These are phyloP conservation scores for Diversispora eburnea DNA, from an alignment of 192 early-diverging fungal species.

Conservation along the genomic window DNA sequence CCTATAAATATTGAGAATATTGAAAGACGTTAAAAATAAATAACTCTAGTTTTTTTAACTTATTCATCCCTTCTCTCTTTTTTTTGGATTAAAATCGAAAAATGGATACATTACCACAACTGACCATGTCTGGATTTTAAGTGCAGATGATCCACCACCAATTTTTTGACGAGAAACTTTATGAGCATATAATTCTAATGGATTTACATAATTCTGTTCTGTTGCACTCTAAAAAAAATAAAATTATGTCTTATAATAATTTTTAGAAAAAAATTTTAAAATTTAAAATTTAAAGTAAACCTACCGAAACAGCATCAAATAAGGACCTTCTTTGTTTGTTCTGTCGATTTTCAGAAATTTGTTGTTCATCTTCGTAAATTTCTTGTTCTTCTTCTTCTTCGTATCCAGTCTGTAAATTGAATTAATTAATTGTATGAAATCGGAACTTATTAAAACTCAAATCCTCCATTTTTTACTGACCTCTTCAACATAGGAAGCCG, in stretches of 20 bases:
- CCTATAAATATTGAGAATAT: slow-evolving; percentile 28
- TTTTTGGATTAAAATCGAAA: neutral
- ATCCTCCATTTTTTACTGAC: neutral
- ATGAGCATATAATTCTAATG: slow-evolving; percentile 33
- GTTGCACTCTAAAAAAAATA: neutral
- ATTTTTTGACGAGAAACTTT: slow-evolving; percentile 15
- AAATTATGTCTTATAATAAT: neutral
- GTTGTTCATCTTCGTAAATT: slow-evolving; percentile 29
- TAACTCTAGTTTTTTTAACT: no score
- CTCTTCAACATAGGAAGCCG: slow-evolving; percentile 80
- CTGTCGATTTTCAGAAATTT: neutral
- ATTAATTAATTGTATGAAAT: neutral
- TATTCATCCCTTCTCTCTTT: no score
- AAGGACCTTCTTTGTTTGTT: slow-evolving; percentile 12
- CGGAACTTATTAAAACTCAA: neutral
- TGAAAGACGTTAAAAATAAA: no score
- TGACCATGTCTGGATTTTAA: slow-evolving; percentile 49
- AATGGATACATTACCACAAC: slow-evolving; percentile 36
- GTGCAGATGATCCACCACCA: slow-evolving; percentile 5
- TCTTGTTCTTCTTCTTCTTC: slow-evolving; percentile 32
- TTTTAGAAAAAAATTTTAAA: neutral
- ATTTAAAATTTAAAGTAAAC: slow-evolving; percentile 13
- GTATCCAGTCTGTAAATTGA: neutral
- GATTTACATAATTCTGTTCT: slow-evolving; percentile 25
- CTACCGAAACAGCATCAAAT: slow-evolving; percentile 29